phyloP scores from a whole-genome alignment of 768 basidiomycete species.

The Tulasnella sp. region DNA sequence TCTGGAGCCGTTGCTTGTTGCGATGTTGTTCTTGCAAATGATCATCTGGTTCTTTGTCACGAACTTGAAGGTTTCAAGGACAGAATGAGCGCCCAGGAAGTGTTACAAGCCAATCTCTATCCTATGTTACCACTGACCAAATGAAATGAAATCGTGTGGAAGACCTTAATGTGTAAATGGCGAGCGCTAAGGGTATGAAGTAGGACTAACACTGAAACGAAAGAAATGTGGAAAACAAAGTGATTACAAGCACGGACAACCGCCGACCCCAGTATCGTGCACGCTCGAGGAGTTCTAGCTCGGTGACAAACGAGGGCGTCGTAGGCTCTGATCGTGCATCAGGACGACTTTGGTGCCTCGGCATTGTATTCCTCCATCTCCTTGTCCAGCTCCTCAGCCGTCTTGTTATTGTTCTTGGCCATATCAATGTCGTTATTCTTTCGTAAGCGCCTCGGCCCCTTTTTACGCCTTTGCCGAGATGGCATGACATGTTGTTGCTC shows the following conservation, averaged over 20 bases:
- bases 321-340: too few relatives aligned
- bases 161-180: not conserved
- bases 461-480: not conserved
- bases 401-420: not conserved
- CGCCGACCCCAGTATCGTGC: too few relatives aligned
- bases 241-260: not conserved
- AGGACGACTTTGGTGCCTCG: too few relatives aligned
- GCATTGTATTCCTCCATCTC: constrained; percentile 14
- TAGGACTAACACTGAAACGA: not conserved
- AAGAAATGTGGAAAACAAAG: not conserved
- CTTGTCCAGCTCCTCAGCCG: not conserved
- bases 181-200: not conserved
- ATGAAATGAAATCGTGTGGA: not conserved
- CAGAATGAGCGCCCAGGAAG: not conserved
- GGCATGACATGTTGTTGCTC: not conserved
- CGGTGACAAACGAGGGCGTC: too few relatives aligned
- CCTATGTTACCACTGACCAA: not conserved
- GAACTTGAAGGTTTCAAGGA: not conserved
- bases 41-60: constrained; percentile 34
- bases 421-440: not conserved
- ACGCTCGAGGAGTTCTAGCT: too few relatives aligned
- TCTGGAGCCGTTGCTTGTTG: constrained; percentile 48
- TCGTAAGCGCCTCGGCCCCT: constrained; percentile 9
- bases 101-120: not conserved
- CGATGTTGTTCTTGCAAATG: constrained; percentile 50